A percentile compares a stretch with the other conserved stretches of the same genome.
These are phyloP conservation scores for Suhomyces sp. DNA, from an alignment of 805 yeast genomes.

Conservation along the genomic window DNA sequence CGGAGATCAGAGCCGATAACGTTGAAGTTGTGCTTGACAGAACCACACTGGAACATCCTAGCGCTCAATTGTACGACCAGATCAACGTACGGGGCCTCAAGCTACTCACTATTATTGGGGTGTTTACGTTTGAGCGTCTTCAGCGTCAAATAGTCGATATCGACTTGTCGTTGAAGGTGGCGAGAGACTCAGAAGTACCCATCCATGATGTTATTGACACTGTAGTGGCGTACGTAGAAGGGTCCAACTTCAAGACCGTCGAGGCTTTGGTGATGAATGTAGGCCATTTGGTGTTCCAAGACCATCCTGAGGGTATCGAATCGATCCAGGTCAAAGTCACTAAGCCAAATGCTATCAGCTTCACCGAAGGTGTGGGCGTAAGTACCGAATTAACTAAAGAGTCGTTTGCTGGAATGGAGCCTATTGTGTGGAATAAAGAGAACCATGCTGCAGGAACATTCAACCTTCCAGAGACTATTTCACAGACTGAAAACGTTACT, in stretches of 20 bases:
- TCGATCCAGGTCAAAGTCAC: constrained; percentile 59
- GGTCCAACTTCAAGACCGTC: constrained; percentile 83
- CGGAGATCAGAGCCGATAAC: constrained; percentile 56
- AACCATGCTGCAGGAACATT: constrained; percentile 12
- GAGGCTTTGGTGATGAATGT: constrained; percentile 84
- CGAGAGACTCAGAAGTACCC: constrained; percentile 29
- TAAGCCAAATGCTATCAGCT: constrained; percentile 86
- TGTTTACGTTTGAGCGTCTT: constrained; percentile 84
- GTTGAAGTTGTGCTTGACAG: constrained; percentile 43
- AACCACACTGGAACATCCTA: constrained; percentile 10
- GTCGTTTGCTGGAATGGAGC: constrained; percentile 33
- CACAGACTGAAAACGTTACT: constrained; percentile 9
- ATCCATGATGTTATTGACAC: constrained; percentile 44
- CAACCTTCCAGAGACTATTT: constrained; percentile 25
- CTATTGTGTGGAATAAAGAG: constrained; percentile 9
- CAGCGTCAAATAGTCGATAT: constrained; percentile 78
- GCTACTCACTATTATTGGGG: constrained; percentile 82
- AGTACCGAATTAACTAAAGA: constrained; percentile 50
- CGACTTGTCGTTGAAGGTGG: constrained; percentile 33
- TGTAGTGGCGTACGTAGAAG: constrained; percentile 62
- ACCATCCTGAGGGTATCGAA: constrained; percentile 28
- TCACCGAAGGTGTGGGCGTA: constrained; percentile 89
- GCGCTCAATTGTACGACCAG: constrained; percentile 12
- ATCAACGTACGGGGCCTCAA: constrained; percentile 49
- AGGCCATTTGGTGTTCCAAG: constrained; percentile 52